A percentile compares a stretch with the other conserved stretches of the same genome.
phyloP scores from a whole-genome alignment of 495 filamentous ascomycete genomes.

The Aspergillus bridgeri region DNA sequence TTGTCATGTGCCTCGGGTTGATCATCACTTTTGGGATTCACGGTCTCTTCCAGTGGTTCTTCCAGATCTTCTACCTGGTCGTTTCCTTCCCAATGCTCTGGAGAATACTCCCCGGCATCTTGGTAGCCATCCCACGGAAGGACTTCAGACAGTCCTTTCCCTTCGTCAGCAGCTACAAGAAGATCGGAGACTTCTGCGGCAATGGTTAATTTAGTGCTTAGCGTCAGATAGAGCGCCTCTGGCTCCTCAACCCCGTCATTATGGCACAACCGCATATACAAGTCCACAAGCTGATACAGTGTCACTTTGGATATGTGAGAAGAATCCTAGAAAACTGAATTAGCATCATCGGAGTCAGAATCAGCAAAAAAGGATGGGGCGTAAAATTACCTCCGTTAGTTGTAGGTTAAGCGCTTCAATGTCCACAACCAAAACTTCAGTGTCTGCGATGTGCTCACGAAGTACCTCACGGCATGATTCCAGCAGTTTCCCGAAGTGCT shows the following conservation, averaged over 20 bases:
- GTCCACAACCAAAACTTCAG: constrained; percentile 67
- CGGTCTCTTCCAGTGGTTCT: constrained; percentile 12
- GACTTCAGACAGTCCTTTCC: constrained; percentile 57
- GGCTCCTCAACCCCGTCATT: constrained; percentile 56
- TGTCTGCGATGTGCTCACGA: constrained; percentile 58
- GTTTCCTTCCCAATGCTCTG: constrained; percentile 15
- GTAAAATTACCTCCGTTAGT: constrained; percentile 61
- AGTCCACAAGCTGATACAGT: constrained; percentile 54
- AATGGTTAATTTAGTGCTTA: constrained; percentile 43
- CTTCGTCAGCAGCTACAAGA: constrained; percentile 50
- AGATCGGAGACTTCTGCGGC: constrained; percentile 47
- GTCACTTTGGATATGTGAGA: constrained; percentile 38
- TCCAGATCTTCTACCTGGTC: constrained; percentile 9
- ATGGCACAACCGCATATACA: constrained; percentile 54
- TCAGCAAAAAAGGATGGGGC: not conserved
- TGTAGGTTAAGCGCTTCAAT: constrained; percentile 66
- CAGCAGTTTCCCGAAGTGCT: constrained; percentile 58
- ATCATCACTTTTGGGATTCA: not conserved
- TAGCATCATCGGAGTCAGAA: constrained; percentile 25
- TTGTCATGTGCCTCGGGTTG: not conserved
- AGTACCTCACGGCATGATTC: constrained; percentile 63
- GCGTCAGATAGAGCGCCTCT: constrained; percentile 54
- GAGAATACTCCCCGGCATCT: constrained; percentile 24
- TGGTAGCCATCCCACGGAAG: constrained; percentile 37
- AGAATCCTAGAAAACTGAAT: constrained; percentile 41